Evolutionary conservation across 2,329 filamentous ascomycete genomes (phyloP), one percentile per base, ranked within the genome.

Genomic region (Fusarium succisae): DNA sequence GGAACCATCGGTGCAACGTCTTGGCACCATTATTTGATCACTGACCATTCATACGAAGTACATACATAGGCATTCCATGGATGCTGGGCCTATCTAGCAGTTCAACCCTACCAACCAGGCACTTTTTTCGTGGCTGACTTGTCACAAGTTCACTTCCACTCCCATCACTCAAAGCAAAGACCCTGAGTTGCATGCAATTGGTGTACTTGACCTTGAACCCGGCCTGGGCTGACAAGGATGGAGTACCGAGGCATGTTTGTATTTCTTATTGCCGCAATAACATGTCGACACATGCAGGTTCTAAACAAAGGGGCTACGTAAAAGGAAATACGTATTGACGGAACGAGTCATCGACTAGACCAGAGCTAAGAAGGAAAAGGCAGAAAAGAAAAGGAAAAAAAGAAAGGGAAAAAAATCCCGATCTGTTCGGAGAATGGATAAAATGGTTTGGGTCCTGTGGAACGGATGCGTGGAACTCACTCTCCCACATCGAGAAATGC

Each of bases 381-480:
- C n/a, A 38, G 30, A 41, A 55, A 50, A 50, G 32, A 38, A 44
- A 22, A 47, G 38, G 30, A n/a, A 54, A 35, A 24, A 24, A 57
- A 22, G 22, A 51, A 35, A 63, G 53, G 26, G 45, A 65, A 68
- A 58, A 71, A 66, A 66, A 67, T 63, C 69, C 69, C 65, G 55
- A 76, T 75, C 64, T 71, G n/a, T 48, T 63, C 64, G 45, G 73
- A 76, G 59, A 70, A 68, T 67, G 62, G 35, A 65, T 63, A 65
- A 72, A 66, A 50, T 51, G 38, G 68, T 56, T 47, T 50, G 56
- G 51, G 32, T 35, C 13, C 15, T 65, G 66, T 73, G 56, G 75
- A 76, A 72, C 62, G 61, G 44, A 76, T 70, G 53, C 61, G 51
- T 78, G 77, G 76, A 72, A 76, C 73, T 69, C 48, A n/a, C 57